Evolutionary conservation across 192 early-diverging fungal genomes (phyloP), one percentile per base, ranked within the genome.

Genomic region (Backusella tarrabulga): DNA sequence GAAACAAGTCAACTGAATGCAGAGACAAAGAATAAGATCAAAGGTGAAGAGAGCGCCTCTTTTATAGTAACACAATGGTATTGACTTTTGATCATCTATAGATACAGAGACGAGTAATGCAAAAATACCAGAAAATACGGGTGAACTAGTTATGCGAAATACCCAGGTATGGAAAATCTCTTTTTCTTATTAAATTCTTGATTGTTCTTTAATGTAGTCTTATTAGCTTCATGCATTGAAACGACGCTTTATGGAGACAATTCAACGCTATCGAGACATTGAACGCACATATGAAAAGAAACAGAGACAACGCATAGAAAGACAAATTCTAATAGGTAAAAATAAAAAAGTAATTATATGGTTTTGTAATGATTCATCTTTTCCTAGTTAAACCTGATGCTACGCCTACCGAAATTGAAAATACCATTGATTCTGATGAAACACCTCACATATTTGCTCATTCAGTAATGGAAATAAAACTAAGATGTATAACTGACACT

Each of bases 261-360:
- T 91, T 85, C 88, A 87, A 42, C 88, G 92, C 44, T 95, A 93
- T 72, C 92, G 94, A 78, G 79, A 84, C 6, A 87, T 92, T 6
- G 92, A 96, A 76, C 87, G 85, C 68, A 88, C 88, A 73, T 94
- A 92, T 73, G 88, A 94, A 56, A 87, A 90, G 70, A 95, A 94
- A 79, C 94, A 93, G 78, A 91, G 94, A 71, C 87, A 91, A 68
- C 85, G 93, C 41, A 87, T 96, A 88, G 92, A 94, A 77, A 76
- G 92, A 73, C 94, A 96, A 68, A 91, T 89, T 80, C 85, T 89
- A 56, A 92, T 96, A 83, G 93, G 93, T 94, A 80, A 70, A 21
- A 6, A 35, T 8, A 1, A n/a, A 3, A 74, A 35, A 34, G 12
- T 68, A 32, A 4, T 32, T 6, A 38, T 21, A 54, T 38, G 34